Percentiles rank a stretch among this genome's conserved stretches.
Conservation (phyloP, 2,329 filamentous ascomycete genomes). For the Penicillium sp. region DNA sequence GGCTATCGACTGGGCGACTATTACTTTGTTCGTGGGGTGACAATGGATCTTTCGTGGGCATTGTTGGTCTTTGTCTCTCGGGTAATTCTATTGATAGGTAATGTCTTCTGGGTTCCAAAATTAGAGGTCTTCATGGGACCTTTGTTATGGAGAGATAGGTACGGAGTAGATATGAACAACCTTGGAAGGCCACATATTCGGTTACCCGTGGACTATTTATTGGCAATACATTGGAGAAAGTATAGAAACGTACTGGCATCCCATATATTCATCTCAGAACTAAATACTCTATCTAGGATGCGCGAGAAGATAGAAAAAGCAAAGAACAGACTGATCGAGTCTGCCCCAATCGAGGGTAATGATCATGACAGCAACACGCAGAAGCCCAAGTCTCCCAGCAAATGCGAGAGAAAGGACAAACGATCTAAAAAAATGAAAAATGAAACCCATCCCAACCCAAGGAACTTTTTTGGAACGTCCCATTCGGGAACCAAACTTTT, state of each 20-base stretch:
- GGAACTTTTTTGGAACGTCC: slow-evolving; percentile 8
- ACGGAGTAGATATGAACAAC: too few relatives aligned
- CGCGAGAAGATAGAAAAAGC: slow-evolving; percentile 5
- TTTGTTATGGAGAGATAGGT: too few relatives aligned
- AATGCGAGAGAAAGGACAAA: slow-evolving; percentile 2
- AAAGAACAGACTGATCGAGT: slow-evolving; percentile 6
- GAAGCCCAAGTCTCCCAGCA: slow-evolving; percentile 2
- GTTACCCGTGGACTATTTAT: too few relatives aligned
- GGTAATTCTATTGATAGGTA: too few relatives aligned
- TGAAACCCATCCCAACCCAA: slow-evolving; percentile 13
- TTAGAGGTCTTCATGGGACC: too few relatives aligned
- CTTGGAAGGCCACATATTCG: too few relatives aligned
- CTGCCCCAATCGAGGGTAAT: slow-evolving; percentile 7
- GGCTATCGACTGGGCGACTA: too few relatives aligned
- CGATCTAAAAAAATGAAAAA: slow-evolving; percentile 14
- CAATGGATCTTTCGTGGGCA: too few relatives aligned
- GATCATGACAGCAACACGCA: slow-evolving; percentile 10
- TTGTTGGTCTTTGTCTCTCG: too few relatives aligned
- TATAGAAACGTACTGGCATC: slow-evolving; percentile 3
- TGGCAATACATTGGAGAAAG: not conserved
- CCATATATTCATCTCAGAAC: slow-evolving; percentile 9
- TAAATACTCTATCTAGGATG: slow-evolving; percentile 9
- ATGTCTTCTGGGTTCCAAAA: too few relatives aligned
- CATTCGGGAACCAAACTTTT: slow-evolving; percentile 21
- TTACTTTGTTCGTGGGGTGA: too few relatives aligned